Conservation (phyloP, 192 early-diverging fungal genomes). For the Coemansia sp. region DNA sequence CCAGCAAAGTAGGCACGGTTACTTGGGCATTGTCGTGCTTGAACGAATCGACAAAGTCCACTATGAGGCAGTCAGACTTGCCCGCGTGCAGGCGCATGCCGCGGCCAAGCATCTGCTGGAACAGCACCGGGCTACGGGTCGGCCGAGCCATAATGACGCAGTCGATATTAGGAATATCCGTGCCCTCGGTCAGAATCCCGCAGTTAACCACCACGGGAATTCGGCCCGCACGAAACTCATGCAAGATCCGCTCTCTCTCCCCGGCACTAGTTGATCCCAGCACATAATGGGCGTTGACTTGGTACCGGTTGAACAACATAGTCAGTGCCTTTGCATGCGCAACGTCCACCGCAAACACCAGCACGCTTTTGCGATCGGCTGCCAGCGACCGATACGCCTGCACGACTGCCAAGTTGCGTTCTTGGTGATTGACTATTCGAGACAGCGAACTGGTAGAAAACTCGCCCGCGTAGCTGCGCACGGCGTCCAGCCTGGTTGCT, state of each 20-base stretch:
- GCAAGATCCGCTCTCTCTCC: slow-evolving; percentile 59
- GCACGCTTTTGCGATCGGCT: slow-evolving; percentile 50
- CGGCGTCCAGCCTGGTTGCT: slow-evolving; percentile 48
- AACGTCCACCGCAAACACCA: slow-evolving; percentile 89
- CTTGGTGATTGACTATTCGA: slow-evolving; percentile 54
- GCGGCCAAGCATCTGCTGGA: slow-evolving; percentile 95
- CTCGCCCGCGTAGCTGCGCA: slow-evolving; percentile 56
- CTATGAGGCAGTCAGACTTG: slow-evolving; percentile 75
- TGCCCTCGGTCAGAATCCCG: slow-evolving; percentile 78
- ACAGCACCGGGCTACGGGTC: slow-evolving; percentile 76
- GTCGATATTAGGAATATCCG: slow-evolving; percentile 88
- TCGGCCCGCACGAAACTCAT: slow-evolving; percentile 57
- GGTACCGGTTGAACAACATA: slow-evolving; percentile 52
- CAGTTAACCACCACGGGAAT: slow-evolving; percentile 88
- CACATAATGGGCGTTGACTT: slow-evolving; percentile 48
- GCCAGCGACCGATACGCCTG: slow-evolving; percentile 60
- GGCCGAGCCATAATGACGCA: slow-evolving; percentile 84
- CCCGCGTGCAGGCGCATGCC: slow-evolving; percentile 67
- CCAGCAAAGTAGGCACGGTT: slow-evolving; percentile 78
- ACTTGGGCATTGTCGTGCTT: slow-evolving; percentile 46
- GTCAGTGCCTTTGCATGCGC: slow-evolving; percentile 65
- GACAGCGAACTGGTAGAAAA: slow-evolving; percentile 61
- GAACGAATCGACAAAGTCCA: slow-evolving; percentile 86
- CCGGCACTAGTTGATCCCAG: slow-evolving; percentile 56
- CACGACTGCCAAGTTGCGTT: slow-evolving; percentile 65